phyloP scores from a whole-genome alignment of 106 monocot species.

The Acorus calamus region DNA sequence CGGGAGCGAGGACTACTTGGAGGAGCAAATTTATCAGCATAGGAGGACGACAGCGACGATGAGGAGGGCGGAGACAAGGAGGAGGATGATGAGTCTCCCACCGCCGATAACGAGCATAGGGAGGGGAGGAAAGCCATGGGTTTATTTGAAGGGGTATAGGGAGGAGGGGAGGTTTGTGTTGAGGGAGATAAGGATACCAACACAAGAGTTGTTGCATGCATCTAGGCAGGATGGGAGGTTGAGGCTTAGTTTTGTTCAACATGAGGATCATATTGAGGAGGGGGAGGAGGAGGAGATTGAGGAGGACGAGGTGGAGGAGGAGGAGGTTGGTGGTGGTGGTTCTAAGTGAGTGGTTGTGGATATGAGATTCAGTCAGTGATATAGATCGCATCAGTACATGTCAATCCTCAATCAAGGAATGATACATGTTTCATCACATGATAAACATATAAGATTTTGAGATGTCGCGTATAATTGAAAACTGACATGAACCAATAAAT shows the following conservation, averaged over 20 bases:
- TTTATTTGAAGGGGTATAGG: slow-evolving; percentile 38
- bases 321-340: no score
- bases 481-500: no score
- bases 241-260: slow-evolving; percentile 40
- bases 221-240: slow-evolving; percentile 53
- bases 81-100: slow-evolving; percentile 26
- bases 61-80: not conserved
- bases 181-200: slow-evolving; percentile 46
- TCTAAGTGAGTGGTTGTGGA: no score
- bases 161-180: slow-evolving; percentile 62
- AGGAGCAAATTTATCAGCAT: no score
- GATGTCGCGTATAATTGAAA: no score
- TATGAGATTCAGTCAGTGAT: no score
- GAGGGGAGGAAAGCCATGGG: slow-evolving; percentile 46
- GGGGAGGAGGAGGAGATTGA: slow-evolving; percentile 15
- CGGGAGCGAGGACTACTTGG: not conserved
- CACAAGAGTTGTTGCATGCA: slow-evolving; percentile 49
- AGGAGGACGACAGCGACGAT: not conserved
- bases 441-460: no score
- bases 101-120: slow-evolving; percentile 72
- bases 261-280: slow-evolving; percentile 8
- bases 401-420: no score
- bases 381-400: no score
- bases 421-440: no score
- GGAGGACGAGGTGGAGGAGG: not conserved